Evolutionary conservation across 177 flowering plant genomes (phyloP).

Genomic region (Vitis hybrid): DNA sequence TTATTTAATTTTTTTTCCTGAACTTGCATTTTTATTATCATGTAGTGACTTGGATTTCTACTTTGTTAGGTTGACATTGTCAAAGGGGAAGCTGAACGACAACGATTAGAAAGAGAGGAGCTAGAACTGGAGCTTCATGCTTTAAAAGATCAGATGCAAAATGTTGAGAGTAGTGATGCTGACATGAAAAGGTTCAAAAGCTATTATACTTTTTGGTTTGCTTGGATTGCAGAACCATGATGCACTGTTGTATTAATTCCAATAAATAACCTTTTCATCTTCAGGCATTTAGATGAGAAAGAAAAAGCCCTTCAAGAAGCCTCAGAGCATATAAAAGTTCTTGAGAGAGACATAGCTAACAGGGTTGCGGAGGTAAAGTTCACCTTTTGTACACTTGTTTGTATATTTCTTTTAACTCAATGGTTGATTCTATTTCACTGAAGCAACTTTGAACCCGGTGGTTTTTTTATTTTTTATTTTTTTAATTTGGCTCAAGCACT

Average conservation of each 20-base stretch:
- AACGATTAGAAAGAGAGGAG: constrained; percentile 83
- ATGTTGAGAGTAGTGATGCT: constrained; percentile 42
- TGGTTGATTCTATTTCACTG: no score
- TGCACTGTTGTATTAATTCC: not conserved
- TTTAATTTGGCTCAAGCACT: not conserved
- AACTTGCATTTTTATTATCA: not conserved
- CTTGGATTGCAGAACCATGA: not conserved
- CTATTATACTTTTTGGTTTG: constrained; percentile 1
- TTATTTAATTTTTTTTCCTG: not conserved
- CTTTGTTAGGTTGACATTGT: constrained; percentile 69
- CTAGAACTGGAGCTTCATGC: constrained; percentile 81
- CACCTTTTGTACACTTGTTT: not conserved
- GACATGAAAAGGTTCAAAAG: constrained; percentile 55
- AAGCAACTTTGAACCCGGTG: not conserved
- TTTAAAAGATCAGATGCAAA: constrained; percentile 64
- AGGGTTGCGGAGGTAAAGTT: constrained; percentile 69
- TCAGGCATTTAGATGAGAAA: constrained; percentile 60
- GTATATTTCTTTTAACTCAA: not conserved
- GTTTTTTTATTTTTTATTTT: not conserved
- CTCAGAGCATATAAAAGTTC: constrained; percentile 38
- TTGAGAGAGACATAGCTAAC: constrained; percentile 54
- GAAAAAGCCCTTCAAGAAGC: constrained; percentile 58
- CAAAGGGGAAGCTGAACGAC: constrained; percentile 89
- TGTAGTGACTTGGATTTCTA: constrained; percentile 4
- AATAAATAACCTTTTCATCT: constrained; percentile 12